These are phyloP conservation scores for Penicillium italicum DNA, from an alignment of 2,329 filamentous ascomycete genomes.

Conservation along the genomic window DNA sequence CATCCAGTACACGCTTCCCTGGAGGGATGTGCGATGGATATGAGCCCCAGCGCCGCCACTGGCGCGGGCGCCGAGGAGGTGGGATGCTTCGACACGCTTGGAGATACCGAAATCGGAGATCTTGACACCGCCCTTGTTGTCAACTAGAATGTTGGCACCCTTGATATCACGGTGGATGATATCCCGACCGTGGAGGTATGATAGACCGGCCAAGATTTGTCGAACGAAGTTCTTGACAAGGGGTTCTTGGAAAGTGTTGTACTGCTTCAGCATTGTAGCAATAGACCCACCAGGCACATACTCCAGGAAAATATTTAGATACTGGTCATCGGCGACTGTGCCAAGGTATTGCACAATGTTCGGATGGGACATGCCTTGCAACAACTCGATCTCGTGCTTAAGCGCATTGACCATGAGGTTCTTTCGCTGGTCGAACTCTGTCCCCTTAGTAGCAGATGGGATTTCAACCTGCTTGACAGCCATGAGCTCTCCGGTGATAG, in stretches of 20 bases:
- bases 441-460: constrained; percentile 72
- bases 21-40: constrained; percentile 67
- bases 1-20: constrained; percentile 99
- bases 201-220: constrained; percentile 88
- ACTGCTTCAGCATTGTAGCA: constrained; percentile 97
- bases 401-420: constrained; percentile 97
- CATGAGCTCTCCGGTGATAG: constrained; percentile 93
- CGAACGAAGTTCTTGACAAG: constrained; percentile 94
- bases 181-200: constrained; percentile 87
- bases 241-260: constrained; percentile 88
- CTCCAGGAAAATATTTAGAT: constrained; percentile 99
- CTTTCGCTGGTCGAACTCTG: constrained; percentile 81
- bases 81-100: constrained; percentile 92
- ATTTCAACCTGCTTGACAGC: constrained; percentile 98
- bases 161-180: constrained; percentile 99
- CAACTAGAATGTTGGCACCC: constrained; percentile 95
- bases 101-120: constrained; percentile 99
- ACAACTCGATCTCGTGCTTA: constrained; percentile 90
- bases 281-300: constrained; percentile 97
- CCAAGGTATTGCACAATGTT: constrained; percentile 99
- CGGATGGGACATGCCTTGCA: constrained; percentile 88
- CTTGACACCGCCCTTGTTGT: constrained; percentile 98
- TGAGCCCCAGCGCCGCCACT: constrained; percentile 39
- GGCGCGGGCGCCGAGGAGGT: constrained; percentile 58
- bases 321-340: constrained; percentile 83